Conservation (phyloP, 2,329 filamentous ascomycete species). For the Clarireedia sp. region DNA sequence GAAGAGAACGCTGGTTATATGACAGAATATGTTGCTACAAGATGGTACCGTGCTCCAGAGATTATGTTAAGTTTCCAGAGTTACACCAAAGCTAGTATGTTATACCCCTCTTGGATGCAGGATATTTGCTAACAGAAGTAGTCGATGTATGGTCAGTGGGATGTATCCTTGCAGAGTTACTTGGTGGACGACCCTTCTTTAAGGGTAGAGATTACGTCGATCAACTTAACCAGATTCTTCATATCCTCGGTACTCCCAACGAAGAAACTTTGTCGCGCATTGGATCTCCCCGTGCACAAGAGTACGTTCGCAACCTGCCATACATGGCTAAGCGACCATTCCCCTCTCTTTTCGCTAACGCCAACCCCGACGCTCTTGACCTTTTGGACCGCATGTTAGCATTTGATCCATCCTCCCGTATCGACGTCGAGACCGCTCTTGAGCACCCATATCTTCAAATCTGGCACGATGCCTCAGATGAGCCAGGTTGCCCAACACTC, state of each 20-base stretch:
- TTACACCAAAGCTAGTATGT: constrained; percentile 99
- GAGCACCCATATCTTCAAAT: constrained; percentile 96
- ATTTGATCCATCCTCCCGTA: constrained; percentile 88
- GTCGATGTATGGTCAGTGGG: constrained; percentile 99
- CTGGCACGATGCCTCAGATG: constrained; percentile 92
- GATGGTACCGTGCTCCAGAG: constrained; percentile 97
- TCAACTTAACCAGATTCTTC: constrained; percentile 97
- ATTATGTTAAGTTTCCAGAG: constrained; percentile 99
- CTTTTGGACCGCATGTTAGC: constrained; percentile 95
- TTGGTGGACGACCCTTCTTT: constrained; percentile 96
- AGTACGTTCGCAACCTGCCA: constrained; percentile 94
- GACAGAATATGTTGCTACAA: constrained; percentile 97
- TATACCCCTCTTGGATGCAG: constrained; percentile 4
- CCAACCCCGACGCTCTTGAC: constrained; percentile 92
- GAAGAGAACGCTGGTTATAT: constrained; percentile 99
- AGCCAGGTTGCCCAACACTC: constrained; percentile 84
- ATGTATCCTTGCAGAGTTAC: constrained; percentile 91
- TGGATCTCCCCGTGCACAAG: constrained; percentile 88
- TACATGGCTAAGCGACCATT: constrained; percentile 93
- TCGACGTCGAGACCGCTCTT: constrained; percentile 88
- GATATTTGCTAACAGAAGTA: constrained; percentile 33
- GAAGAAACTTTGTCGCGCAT: constrained; percentile 92
- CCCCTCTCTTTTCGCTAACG: constrained; percentile 79
- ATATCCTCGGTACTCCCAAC: constrained; percentile 94
- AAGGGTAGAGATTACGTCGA: constrained; percentile 99